phyloP scores from a whole-genome alignment of 345 rosid genomes.

The Brassica juncea region DNA sequence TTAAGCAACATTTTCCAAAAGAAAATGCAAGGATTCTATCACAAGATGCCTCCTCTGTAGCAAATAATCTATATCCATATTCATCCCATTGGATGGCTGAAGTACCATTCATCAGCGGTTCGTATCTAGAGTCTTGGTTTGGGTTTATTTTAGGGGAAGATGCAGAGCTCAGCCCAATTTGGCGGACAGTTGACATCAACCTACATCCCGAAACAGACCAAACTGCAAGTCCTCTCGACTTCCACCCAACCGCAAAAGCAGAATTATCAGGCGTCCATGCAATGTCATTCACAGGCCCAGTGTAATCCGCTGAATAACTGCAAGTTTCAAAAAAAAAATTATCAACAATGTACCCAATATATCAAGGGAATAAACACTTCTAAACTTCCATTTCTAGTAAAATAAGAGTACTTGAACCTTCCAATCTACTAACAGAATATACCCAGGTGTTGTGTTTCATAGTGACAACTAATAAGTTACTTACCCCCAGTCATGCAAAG shows the following conservation, averaged over 20 bases:
- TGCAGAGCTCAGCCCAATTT: slow-evolving; percentile 78
- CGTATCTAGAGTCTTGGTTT: slow-evolving; percentile 75
- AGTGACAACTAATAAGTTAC: slow-evolving; percentile 26
- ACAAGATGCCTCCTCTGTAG: slow-evolving; percentile 78
- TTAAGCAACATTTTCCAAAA: slow-evolving; percentile 93
- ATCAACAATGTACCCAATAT: background rate
- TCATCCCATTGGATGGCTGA: slow-evolving; percentile 96
- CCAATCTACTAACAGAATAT: background rate
- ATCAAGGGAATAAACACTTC: background rate
- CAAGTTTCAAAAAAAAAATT: slow-evolving; percentile 16
- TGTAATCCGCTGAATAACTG: slow-evolving; percentile 90
- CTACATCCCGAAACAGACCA: slow-evolving; percentile 99
- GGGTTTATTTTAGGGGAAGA: slow-evolving; percentile 77
- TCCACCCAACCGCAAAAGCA: slow-evolving; percentile 99
- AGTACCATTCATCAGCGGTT: slow-evolving; percentile 88
- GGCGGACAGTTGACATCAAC: slow-evolving; percentile 96
- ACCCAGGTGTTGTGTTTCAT: background rate
- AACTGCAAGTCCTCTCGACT: slow-evolving; percentile 88
- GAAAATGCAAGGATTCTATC: slow-evolving; percentile 92
- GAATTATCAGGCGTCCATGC: slow-evolving; percentile 98
- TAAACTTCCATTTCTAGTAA: slow-evolving; percentile 3
- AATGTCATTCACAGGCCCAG: slow-evolving; percentile 90
- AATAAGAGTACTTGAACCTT: background rate
- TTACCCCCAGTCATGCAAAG: slow-evolving; percentile 97
- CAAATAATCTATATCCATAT: slow-evolving; percentile 86